Evolutionary conservation across 345 rosid genomes (phyloP).

Genomic region (Lepidium aucheri): DNA sequence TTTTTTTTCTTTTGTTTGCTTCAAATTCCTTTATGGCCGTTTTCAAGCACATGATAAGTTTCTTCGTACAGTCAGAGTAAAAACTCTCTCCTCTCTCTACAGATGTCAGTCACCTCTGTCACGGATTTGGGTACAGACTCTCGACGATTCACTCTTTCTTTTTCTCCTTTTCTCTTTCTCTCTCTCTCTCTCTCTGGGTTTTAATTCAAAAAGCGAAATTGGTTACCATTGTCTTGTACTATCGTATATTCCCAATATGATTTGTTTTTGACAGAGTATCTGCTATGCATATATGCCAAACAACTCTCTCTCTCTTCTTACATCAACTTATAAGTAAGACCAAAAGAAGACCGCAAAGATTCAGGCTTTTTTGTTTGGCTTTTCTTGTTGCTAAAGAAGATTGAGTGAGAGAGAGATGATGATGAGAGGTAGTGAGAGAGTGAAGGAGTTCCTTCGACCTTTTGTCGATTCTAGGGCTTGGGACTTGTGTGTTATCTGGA

Average conservation of each 20-base stretch:
- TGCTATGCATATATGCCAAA: slow-evolving; percentile 17
- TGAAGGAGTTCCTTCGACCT: slow-evolving; percentile 65
- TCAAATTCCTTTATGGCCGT: slow-evolving; percentile 24
- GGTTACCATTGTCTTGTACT: slow-evolving; percentile 30
- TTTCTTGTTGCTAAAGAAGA: background rate
- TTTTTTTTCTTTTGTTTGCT: slow-evolving; percentile 12
- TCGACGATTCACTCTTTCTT: slow-evolving; percentile 10
- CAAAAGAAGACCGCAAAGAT: slow-evolving; percentile 1
- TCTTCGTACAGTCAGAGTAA: slow-evolving; percentile 25
- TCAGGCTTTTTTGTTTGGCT: slow-evolving; percentile 14
- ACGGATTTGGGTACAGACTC: slow-evolving; percentile 25
- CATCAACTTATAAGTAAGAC: slow-evolving; percentile 17
- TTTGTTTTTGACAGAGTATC: slow-evolving; percentile 28
- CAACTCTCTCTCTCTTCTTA: background rate
- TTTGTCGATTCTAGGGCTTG: slow-evolving; percentile 53
- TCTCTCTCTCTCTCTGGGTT: slow-evolving; percentile 7
- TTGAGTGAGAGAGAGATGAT: slow-evolving; percentile 14
- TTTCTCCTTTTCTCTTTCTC: background rate
- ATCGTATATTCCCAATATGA: slow-evolving; percentile 25
- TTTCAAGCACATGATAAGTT: slow-evolving; percentile 25
- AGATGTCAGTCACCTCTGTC: slow-evolving; percentile 27
- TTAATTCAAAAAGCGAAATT: slow-evolving; percentile 30
- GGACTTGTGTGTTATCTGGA: slow-evolving; percentile 86
- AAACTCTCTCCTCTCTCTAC: slow-evolving; percentile 8
- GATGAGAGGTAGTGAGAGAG: slow-evolving; percentile 45